These are phyloP conservation scores for Candida montana DNA, from an alignment of 805 yeast genomes.

Conservation along the genomic window DNA sequence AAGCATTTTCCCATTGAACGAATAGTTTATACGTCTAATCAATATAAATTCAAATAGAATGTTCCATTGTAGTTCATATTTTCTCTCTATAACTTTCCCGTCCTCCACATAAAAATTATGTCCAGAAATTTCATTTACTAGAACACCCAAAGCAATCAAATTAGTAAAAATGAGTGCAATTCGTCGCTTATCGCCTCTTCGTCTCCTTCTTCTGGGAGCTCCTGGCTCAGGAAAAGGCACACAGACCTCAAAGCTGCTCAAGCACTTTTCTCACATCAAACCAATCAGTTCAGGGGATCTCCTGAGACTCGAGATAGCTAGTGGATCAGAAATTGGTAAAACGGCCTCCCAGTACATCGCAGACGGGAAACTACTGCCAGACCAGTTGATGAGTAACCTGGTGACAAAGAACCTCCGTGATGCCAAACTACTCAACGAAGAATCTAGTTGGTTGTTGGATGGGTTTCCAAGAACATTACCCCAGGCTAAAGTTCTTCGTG, in stretches of 20 bases:
- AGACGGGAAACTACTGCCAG: slow-evolving; percentile 71
- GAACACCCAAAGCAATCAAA: neutral
- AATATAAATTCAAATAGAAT: neutral
- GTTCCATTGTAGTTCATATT: too few relatives aligned
- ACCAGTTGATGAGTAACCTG: slow-evolving; percentile 55
- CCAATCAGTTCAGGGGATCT: slow-evolving; percentile 84
- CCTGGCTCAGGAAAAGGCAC: slow-evolving; percentile 98
- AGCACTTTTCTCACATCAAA: slow-evolving; percentile 44
- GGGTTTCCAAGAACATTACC: slow-evolving; percentile 83
- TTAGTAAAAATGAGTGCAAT: neutral
- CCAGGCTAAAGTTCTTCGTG: slow-evolving; percentile 63
- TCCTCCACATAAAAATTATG: too few relatives aligned
- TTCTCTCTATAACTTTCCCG: too few relatives aligned
- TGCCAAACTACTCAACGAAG: slow-evolving; percentile 37
- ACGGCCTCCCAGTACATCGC: slow-evolving; percentile 53
- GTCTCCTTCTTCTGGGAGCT: slow-evolving; percentile 79
- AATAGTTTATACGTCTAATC: neutral
- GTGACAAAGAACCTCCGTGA: slow-evolving; percentile 44
- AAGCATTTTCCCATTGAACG: slow-evolving; percentile 22
- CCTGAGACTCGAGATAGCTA: slow-evolving; percentile 60
- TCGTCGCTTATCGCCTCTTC: slow-evolving; percentile 35
- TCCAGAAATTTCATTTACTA: too few relatives aligned
- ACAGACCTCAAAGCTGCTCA: slow-evolving; percentile 60
- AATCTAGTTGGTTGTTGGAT: slow-evolving; percentile 70
- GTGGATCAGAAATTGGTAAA: slow-evolving; percentile 47